Base-by-base conservation (phyloP, 139 green algal genomes). In the Tetradesmus lagerheimii region DNA sequence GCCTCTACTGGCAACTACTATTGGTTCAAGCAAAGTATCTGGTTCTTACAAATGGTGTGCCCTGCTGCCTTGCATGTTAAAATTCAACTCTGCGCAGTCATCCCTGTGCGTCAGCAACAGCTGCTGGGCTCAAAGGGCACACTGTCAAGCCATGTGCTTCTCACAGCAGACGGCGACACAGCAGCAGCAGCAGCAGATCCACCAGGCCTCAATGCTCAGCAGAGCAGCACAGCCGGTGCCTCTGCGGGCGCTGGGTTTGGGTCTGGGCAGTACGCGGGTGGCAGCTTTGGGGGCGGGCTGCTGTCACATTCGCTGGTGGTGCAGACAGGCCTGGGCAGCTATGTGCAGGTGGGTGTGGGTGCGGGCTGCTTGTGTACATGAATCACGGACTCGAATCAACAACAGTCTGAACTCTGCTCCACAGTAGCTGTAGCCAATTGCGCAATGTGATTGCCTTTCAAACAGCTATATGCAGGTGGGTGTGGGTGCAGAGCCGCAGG, bases 241-340 rank as follows among this genome's bases (percentile, higher is more conserved):
- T 35, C 37, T 62, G 37, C n/a, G n/a, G n/a, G n/a, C n/a, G n/a
- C 37, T 83, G 77, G 77, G 34, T 47, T 38, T 38, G 79, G 9
- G 18, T 25, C 47, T 23, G 47, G 47, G 12, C 47, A 62, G 47
- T 62, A 37, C 1, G 29, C 66, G 34, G 66, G 66, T 37, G 66
- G 66, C 1, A 23, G 66, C 66, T 12, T 31, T 37, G 29, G 41
- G 38, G 35, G n/a, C 5, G 25, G 43, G 35, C 20, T 80, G 64
- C 29, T 80, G 38, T 80, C 75, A 27, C 53, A 80, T 39, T 88
- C 83, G 29, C 64, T 88, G 62, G 83, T 88, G 83, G 18, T 88
- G 37, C 62, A 88, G 38, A 88, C 83, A 31, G 83, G 37, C 16
- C 64, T 88, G 38, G 83, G 64, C 37, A 88, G 81, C 35, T 88